Evolutionary conservation across 768 basidiomycete species (phyloP).

Genomic region (Mycena indigotica): DNA sequence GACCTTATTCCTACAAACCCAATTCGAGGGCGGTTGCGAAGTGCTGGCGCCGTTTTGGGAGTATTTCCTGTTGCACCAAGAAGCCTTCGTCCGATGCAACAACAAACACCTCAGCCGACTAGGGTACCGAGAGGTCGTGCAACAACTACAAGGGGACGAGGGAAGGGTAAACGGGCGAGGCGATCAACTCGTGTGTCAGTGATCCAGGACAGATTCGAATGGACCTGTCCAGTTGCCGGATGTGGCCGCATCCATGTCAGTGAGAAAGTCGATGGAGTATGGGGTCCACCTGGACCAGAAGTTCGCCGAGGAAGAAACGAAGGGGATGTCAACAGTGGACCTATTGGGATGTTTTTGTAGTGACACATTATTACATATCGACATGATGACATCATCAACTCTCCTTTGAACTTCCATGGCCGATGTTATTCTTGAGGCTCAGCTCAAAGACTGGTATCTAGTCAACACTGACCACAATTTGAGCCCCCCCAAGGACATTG

Average conservation of each 20-base stretch:
- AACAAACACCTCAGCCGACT: constrained; percentile 3
- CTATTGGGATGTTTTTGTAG: constrained; percentile 5
- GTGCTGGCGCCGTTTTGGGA: background rate
- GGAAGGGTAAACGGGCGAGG: constrained; percentile 24
- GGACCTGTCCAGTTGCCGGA: constrained; percentile 64
- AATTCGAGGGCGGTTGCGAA: background rate
- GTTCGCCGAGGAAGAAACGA: constrained; percentile 29
- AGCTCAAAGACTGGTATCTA: constrained; percentile 4
- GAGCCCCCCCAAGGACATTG: constrained; percentile 18
- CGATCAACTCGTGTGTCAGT: constrained; percentile 35
- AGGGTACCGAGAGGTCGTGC: background rate
- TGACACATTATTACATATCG: background rate
- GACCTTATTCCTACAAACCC: background rate
- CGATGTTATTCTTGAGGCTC: constrained; percentile 11
- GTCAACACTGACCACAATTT: constrained; percentile 20
- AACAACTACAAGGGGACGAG: constrained; percentile 8
- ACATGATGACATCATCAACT: background rate
- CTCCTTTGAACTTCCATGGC: constrained; percentile 4
- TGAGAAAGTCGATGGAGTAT: constrained; percentile 57
- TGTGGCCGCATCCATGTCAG: constrained; percentile 61
- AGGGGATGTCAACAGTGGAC: constrained; percentile 33
- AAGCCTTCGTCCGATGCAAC: constrained; percentile 8
- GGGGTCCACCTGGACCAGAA: constrained; percentile 57
- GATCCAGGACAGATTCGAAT: constrained; percentile 55
- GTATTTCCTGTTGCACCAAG: background rate